Base-by-base conservation (phyloP, 2,329 filamentous ascomycete genomes). In the Calonectria honghensis region DNA sequence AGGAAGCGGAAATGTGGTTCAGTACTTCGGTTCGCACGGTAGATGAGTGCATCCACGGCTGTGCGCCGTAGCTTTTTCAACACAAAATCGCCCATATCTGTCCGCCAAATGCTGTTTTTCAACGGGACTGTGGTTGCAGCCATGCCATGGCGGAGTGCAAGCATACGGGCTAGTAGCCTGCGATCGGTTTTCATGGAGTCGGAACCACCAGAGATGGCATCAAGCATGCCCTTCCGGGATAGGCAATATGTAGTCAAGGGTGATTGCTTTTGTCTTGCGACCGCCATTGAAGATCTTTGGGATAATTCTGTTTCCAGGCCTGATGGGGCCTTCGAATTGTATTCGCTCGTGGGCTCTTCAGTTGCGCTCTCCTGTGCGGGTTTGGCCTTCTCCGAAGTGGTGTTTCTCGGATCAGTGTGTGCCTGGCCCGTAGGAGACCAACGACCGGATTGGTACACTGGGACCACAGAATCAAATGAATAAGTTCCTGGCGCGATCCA, bases 401-500 rank as follows among this genome's bases (percentile, higher is more conserved):
- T 13, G 41, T 35, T 65, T 50, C 61, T 65, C 29, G 41, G 27
- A 50, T 65, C 61, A 4, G 61, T 50, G 61, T 65, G 66, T 27
- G 35, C n/a, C 54, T 72, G 68, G 11, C 48, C 63, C 37, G 45
- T 70, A 11, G 63, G 52, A 20, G 72, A 71, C 45, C 39, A 63
- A 18, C 52, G 63, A 9, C 72, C 54, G 18, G 68, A 37, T 20
- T 76, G 48, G 27, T 73, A 75, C 35, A 72, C 72, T 41, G 79
- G 70, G 65, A 83, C 75, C 63, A 79, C 70, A n/a, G 70, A 66
- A 10, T 80, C 75, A 54, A 85, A 82, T 3, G 83, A 76, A 18
- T 87, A 76, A 50, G 84, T 85, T 11, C 84, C 85, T 0, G 92
- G 93, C 20, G 92, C 85, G 82, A 89, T 90, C 90, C 91, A 94